Percentiles rank a stretch among this genome's conserved stretches.
phyloP scores from a whole-genome alignment of 106 monocot species.

The Alisma plantagoaquatica region DNA sequence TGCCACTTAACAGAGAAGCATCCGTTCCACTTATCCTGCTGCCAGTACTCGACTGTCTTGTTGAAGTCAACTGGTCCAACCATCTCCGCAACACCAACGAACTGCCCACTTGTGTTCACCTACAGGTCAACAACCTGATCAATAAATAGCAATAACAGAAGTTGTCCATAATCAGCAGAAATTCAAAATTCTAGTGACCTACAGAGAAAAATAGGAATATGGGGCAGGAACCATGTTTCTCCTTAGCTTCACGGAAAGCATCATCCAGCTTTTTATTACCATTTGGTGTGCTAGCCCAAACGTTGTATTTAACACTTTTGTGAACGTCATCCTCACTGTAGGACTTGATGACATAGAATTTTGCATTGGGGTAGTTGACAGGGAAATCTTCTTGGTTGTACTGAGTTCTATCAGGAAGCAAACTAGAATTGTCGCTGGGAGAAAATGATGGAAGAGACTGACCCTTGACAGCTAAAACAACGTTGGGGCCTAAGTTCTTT shows the following conservation, averaged over 20 bases:
- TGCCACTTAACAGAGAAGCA: slow-evolving; percentile 89
- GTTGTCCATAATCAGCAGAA: not conserved
- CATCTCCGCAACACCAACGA: slow-evolving; percentile 90
- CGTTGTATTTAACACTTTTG: slow-evolving; percentile 67
- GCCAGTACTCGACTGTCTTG: slow-evolving; percentile 85
- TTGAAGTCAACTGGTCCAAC: slow-evolving; percentile 77
- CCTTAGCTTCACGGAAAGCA: slow-evolving; percentile 53
- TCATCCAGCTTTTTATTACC: slow-evolving; percentile 84
- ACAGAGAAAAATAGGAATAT: slow-evolving; percentile 83
- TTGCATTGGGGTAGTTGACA: slow-evolving; percentile 48
- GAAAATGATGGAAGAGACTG: slow-evolving; percentile 20
- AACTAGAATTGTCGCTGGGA: slow-evolving; percentile 22
- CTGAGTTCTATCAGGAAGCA: slow-evolving; percentile 36
- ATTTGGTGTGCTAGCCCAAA: slow-evolving; percentile 86
- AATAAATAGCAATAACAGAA: not conserved
- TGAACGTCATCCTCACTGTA: slow-evolving; percentile 90
- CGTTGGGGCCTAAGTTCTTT: slow-evolving; percentile 14
- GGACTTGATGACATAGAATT: slow-evolving; percentile 78
- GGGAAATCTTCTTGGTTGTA: slow-evolving; percentile 59
- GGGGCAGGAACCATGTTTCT: slow-evolving; percentile 39
- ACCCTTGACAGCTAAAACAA: slow-evolving; percentile 22
- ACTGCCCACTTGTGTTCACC: slow-evolving; percentile 91
- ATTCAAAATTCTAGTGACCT: slow-evolving; percentile 4
- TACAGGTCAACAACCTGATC: slow-evolving; percentile 5
- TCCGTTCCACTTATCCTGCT: slow-evolving; percentile 91